Percentiles rank a stretch among this genome's conserved stretches.
Evolutionary conservation across 257 asterid genomes (phyloP).

Genomic region (Cynanchum wilfordii): DNA sequence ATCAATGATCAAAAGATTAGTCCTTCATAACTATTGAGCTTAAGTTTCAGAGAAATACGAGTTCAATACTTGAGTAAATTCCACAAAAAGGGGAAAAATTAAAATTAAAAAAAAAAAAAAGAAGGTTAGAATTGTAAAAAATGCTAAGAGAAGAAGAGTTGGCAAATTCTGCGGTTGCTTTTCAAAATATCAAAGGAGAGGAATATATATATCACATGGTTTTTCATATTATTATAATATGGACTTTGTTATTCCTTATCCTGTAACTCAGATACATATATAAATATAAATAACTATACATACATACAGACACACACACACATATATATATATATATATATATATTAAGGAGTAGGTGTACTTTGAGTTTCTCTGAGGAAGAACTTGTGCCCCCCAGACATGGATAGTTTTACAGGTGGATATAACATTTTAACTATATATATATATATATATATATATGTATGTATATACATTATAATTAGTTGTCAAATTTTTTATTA

Average conservation of each 20-base stretch:
- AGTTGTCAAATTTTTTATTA: no score
- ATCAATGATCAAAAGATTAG: conserved; percentile 3
- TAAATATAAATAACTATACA: no score
- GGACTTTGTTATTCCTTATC: neutral
- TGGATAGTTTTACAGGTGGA: neutral
- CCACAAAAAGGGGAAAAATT: neutral
- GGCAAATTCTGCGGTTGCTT: neutral
- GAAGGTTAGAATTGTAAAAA: neutral
- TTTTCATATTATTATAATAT: neutral
- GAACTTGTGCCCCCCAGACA: neutral
- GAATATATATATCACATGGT: neutral
- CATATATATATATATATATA: no score
- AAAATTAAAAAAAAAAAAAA: neutral
- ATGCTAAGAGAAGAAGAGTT: neutral
- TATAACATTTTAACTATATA: no score
- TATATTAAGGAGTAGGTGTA: neutral
- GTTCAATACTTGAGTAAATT: neutral
- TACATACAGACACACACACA: no score
- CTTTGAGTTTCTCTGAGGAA: neutral
- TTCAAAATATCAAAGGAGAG: neutral
- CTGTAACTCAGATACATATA: neutral
- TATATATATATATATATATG: no score
- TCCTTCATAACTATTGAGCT: conserved; percentile 3
- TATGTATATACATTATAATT: no score
- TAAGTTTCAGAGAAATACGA: neutral